These are phyloP conservation scores for Chloranthus sessilifolius DNA, from an alignment of 164 flowering plant species.

Conservation along the genomic window DNA sequence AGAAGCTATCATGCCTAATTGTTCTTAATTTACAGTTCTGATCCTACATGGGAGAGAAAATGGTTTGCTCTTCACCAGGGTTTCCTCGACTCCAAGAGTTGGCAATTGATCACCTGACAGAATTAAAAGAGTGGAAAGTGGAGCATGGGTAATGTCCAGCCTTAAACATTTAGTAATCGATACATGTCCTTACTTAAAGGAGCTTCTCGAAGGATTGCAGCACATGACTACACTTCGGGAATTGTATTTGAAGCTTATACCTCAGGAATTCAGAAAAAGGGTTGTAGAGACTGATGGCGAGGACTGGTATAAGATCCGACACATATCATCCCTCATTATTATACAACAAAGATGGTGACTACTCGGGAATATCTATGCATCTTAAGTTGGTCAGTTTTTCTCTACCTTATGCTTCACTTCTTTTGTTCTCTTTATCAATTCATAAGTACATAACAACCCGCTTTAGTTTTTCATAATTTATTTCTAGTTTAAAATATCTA, in stretches of 20 bases:
- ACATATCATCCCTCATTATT: conserved; percentile 1
- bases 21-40: background rate
- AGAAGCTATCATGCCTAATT: conserved; percentile 6
- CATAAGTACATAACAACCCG: too few species aligned
- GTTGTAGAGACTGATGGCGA: conserved; percentile 4
- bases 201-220: too few species aligned
- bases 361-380: too few species aligned
- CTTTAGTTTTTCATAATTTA: too few species aligned
- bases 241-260: background rate
- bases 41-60: conserved; percentile 6
- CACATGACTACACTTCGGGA: conserved; percentile 1
- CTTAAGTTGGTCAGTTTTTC: too few species aligned
- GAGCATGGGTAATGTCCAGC: conserved; percentile 7
- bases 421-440: too few species aligned
- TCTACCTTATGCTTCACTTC: too few species aligned
- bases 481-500: too few species aligned
- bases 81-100: conserved; percentile 3
- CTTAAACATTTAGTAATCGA: conserved; percentile 3
- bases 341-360: too few species aligned
- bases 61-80: background rate
- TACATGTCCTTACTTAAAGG: conserved; percentile 1
- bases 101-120: background rate
- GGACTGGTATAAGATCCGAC: conserved; percentile 10
- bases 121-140: background rate
- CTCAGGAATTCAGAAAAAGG: background rate